These are phyloP conservation scores for Exophiala lecanii-corni DNA, from an alignment of 2,329 filamentous ascomycete species.

Conservation along the genomic window DNA sequence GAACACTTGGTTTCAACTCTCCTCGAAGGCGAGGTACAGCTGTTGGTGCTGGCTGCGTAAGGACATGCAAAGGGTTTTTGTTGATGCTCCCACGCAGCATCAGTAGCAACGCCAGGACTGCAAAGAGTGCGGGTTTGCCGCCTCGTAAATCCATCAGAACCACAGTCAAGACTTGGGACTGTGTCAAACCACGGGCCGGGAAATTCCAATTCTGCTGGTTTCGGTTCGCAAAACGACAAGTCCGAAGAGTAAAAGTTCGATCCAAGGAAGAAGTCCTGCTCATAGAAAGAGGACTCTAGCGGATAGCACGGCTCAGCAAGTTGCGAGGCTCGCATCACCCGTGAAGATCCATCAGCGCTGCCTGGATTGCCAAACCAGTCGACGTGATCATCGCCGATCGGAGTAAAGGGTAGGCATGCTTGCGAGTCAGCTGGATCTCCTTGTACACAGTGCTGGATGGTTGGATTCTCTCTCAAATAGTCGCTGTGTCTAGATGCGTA, in stretches of 20 bases:
- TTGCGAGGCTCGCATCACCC: neutral
- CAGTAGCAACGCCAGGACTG: neutral
- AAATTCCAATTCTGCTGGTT: neutral
- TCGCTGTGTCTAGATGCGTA: neutral
- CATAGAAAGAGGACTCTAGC: neutral
- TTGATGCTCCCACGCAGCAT: neutral
- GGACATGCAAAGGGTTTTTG: conserved; percentile 1
- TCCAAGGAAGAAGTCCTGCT: neutral
- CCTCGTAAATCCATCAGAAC: neutral
- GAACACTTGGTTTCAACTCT: conserved; percentile 1
- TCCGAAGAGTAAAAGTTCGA: neutral
- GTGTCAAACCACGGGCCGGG: neutral
- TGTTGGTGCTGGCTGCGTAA: neutral
- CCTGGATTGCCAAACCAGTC: neutral
- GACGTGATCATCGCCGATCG: neutral
- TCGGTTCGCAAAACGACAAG: neutral
- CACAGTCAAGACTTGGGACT: neutral
- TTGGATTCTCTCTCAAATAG: neutral
- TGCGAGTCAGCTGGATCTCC: neutral
- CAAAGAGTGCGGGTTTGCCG: neutral
- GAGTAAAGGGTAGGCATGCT: neutral
- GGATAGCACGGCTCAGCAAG: neutral
- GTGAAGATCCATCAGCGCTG: neutral
- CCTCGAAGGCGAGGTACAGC: neutral
- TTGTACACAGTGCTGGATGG: neutral